Percentiles rank a stretch among this genome's conserved stretches.
These are phyloP conservation scores for Collybia nuda DNA, from an alignment of 768 basidiomycete species.

Conservation along the genomic window DNA sequence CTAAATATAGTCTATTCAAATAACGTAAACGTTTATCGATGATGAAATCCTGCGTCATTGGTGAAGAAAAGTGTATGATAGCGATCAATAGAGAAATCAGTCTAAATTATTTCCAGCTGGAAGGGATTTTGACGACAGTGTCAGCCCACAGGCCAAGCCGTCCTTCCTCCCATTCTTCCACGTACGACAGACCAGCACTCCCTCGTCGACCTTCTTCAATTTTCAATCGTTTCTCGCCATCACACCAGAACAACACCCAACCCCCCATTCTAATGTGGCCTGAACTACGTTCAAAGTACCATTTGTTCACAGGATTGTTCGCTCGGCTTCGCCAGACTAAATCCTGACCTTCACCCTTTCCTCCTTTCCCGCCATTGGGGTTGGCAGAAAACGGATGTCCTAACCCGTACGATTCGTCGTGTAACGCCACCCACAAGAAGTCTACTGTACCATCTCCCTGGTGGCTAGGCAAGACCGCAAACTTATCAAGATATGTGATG, in stretches of 20 bases:
- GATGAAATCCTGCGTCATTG: neutral
- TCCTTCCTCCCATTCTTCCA: conserved; percentile 77
- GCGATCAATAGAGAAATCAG: neutral
- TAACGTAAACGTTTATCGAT: too few relatives aligned
- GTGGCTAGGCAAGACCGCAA: conserved; percentile 90
- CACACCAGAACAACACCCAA: conserved; percentile 99
- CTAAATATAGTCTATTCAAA: too few relatives aligned
- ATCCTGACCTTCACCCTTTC: conserved; percentile 87
- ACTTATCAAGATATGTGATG: conserved; percentile 96
- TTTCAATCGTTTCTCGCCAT: conserved; percentile 85
- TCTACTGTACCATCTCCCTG: conserved; percentile 99
- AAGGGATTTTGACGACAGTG: conserved; percentile 69
- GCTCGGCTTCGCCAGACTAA: conserved; percentile 94
- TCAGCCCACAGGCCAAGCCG: conserved; percentile 69
- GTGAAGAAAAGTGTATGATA: neutral
- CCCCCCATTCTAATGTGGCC: conserved; percentile 84
- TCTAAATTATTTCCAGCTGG: conserved; percentile 58
- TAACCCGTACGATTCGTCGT: conserved; percentile 97
- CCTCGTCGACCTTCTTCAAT: conserved; percentile 65
- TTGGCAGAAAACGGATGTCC: conserved; percentile 93
- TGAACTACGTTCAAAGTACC: conserved; percentile 96
- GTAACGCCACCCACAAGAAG: conserved; percentile 97
- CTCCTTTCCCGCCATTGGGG: conserved; percentile 90
- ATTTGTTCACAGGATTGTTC: conserved; percentile 97
- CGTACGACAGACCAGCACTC: conserved; percentile 63